Percentiles rank a stretch among this genome's conserved stretches.
These are phyloP conservation scores for Syzygium aromaticum DNA, from an alignment of 345 rosid genomes.

Conservation along the genomic window DNA sequence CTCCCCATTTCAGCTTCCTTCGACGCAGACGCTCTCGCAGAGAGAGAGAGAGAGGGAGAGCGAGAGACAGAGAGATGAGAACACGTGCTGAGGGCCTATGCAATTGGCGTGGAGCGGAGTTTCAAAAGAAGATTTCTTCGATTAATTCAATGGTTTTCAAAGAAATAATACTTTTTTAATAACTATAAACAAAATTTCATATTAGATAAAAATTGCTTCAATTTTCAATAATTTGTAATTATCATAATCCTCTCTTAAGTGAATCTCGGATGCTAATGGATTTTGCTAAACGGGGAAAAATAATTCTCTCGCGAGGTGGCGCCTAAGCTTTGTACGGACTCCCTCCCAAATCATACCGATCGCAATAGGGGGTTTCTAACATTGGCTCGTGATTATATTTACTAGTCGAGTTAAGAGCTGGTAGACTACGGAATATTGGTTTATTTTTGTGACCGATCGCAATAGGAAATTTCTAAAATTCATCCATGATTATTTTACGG, in stretches of 20 bases:
- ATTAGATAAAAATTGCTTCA: not conserved
- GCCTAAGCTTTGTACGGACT: not conserved
- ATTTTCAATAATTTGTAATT: not conserved
- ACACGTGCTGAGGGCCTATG: not conserved
- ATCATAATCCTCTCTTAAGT: not conserved
- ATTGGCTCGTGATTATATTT: not conserved
- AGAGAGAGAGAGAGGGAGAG: not conserved
- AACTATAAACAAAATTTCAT: not conserved
- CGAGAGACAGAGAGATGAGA: not conserved
- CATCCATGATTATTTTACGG: not conserved
- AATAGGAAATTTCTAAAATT: not conserved
- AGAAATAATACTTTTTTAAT: not conserved
- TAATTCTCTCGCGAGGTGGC: fast-evolving
- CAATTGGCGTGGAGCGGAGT: not conserved
- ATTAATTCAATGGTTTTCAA: not conserved
- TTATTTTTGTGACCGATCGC: no score
- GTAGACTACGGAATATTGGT: not conserved
- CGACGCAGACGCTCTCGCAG: not conserved
- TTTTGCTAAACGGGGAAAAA: not conserved
- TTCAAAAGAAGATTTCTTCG: not conserved
- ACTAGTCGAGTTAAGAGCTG: fast-evolving
- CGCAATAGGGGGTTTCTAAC: not conserved
- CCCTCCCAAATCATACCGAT: not conserved
- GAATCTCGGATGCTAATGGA: not conserved
- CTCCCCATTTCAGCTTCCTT: constrained; percentile 45